phyloP scores from a whole-genome alignment of 2,329 filamentous ascomycete species.

The Ophiostoma sp. region DNA sequence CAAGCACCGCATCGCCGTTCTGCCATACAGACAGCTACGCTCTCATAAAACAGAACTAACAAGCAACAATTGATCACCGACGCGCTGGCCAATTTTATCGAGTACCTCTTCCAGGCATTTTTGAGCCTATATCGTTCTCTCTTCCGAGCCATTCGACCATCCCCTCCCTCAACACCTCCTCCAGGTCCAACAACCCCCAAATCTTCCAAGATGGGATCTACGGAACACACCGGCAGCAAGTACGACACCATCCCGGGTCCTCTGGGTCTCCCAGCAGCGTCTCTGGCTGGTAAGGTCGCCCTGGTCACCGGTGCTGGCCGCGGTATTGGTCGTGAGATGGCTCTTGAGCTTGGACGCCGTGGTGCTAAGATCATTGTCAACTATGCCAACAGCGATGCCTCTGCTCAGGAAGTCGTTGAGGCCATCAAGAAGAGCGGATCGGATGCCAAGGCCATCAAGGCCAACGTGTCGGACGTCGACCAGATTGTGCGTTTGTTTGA shows the following conservation, averaged over 20 bases:
- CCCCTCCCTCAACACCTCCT: background rate
- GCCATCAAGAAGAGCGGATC: conserved; percentile 32
- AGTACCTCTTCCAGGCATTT: conserved; percentile 14
- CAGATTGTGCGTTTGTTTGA: conserved; percentile 41
- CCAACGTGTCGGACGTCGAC: conserved; percentile 37
- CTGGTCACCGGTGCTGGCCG: conserved; percentile 44
- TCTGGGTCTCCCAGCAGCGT: conserved; percentile 36
- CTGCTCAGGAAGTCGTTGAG: conserved; percentile 30
- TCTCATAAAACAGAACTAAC: background rate
- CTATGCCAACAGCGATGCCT: conserved; percentile 36
- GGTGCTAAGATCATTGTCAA: conserved; percentile 40
- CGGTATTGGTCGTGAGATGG: conserved; percentile 63
- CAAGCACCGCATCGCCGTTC: background rate
- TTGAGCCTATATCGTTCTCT: conserved; percentile 17
- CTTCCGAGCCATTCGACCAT: background rate
- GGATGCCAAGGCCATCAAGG: conserved; percentile 36
- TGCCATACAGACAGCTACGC: background rate
- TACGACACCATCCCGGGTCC: conserved; percentile 39
- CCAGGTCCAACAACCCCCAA: background rate
- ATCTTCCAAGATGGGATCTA: conserved; percentile 31
- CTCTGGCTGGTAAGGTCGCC: conserved; percentile 34
- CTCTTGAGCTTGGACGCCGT: conserved; percentile 44
- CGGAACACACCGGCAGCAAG: conserved; percentile 31
- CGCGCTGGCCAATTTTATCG: conserved; percentile 22
- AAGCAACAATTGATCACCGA: background rate